These are phyloP conservation scores for Artomyces pyxidatus DNA, from an alignment of 768 basidiomycete genomes.

Conservation along the genomic window DNA sequence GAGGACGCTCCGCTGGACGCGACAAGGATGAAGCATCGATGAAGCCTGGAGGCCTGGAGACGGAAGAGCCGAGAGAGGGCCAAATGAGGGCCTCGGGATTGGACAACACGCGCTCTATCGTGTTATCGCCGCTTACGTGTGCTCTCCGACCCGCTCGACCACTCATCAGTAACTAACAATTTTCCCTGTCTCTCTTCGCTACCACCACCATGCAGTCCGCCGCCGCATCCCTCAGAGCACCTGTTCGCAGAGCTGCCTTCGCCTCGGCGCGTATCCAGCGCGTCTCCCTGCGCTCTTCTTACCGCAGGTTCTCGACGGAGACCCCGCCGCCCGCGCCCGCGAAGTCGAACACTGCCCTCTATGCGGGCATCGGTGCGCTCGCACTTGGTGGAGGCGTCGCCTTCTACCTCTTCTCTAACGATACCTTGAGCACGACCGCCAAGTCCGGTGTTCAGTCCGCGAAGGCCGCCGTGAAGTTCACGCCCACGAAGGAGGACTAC, in stretches of 20 bases:
- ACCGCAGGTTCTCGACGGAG: constrained; percentile 54
- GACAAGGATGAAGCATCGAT: too few species aligned
- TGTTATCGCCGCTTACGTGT: too few species aligned
- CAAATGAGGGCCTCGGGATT: too few species aligned
- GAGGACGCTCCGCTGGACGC: too few species aligned
- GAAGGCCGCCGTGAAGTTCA: constrained; percentile 62
- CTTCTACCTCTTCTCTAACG: constrained; percentile 47
- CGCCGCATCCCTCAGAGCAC: constrained; percentile 6
- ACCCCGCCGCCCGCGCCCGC: constrained; percentile 30
- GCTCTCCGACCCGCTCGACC: too few species aligned
- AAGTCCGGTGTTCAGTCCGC: constrained; percentile 56
- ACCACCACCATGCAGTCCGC: constrained; percentile 7
- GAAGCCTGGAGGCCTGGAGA: too few species aligned
- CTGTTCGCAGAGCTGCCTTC: constrained; percentile 14
- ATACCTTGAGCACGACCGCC: constrained; percentile 43
- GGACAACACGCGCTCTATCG: too few species aligned
- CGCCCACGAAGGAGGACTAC: constrained; percentile 77
- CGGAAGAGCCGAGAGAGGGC: too few species aligned
- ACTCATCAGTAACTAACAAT: too few species aligned
- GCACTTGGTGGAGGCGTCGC: constrained; percentile 53
- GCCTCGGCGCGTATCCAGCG: constrained; percentile 8
- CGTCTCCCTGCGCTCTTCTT: constrained; percentile 29
- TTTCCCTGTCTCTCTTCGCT: background rate
- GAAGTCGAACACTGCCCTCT: constrained; percentile 52
- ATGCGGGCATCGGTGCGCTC: constrained; percentile 51